Percentiles rank a stretch among this genome's conserved stretches.
phyloP scores from a whole-genome alignment of 2,329 filamentous ascomycete species.

The Malbranchea zuffiana region DNA sequence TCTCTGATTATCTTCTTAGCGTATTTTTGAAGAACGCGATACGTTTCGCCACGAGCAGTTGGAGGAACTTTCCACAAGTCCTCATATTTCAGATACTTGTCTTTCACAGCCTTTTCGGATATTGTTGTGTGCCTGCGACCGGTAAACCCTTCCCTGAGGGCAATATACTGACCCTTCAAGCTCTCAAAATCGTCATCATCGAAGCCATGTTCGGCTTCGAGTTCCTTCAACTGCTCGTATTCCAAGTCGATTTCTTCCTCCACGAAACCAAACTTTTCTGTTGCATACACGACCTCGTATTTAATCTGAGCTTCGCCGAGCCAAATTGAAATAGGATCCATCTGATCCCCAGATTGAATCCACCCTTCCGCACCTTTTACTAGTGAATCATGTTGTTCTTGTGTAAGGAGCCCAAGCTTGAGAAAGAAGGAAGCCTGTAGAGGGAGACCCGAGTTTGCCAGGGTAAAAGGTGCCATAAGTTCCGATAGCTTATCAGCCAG shows the following conservation, averaged over 20 bases:
- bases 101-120: conserved; percentile 28
- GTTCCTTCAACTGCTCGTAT: conserved; percentile 49
- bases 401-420: conserved; percentile 47
- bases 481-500: conserved; percentile 33
- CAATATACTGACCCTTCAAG: conserved; percentile 38
- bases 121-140: conserved; percentile 15
- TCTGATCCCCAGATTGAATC: conserved; percentile 26
- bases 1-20: conserved; percentile 40
- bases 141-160: conserved; percentile 33
- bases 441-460: conserved; percentile 29
- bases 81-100: conserved; percentile 24
- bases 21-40: conserved; percentile 50
- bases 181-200: conserved; percentile 46
- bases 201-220: conserved; percentile 46
- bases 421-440: conserved; percentile 47
- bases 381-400: conserved; percentile 54
- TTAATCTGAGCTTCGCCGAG: conserved; percentile 42
- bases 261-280: conserved; percentile 43
- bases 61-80: conserved; percentile 53
- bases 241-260: conserved; percentile 52
- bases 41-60: conserved; percentile 51
- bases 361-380: conserved; percentile 38
- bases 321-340: conserved; percentile 43
- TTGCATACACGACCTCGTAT: conserved; percentile 35
- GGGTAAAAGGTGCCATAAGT: conserved; percentile 35